phyloP scores from a whole-genome alignment of 306 rosid species.

The Delonix regia region DNA sequence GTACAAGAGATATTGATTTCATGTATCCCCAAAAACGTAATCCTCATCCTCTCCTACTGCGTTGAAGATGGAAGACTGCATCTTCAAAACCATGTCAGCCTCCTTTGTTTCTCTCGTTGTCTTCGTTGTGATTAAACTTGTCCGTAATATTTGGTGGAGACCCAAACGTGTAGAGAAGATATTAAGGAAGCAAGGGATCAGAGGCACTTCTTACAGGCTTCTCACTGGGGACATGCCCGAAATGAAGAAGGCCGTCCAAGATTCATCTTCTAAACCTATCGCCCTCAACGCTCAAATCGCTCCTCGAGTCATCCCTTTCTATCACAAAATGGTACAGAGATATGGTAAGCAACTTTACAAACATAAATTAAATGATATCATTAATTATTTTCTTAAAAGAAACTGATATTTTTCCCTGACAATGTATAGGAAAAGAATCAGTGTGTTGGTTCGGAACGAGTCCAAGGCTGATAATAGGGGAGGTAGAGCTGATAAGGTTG shows the following conservation, averaged over 20 bases:
- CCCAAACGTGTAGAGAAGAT: constrained; percentile 43
- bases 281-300: constrained; percentile 37
- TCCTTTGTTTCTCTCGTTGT: constrained; percentile 19
- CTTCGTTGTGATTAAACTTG: constrained; percentile 24
- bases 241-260: constrained; percentile 22
- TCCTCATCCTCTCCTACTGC: neutral
- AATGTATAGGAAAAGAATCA: constrained; percentile 40
- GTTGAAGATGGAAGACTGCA: constrained; percentile 36
- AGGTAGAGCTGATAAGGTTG: constrained; percentile 40
- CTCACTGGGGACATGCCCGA: constrained; percentile 48
- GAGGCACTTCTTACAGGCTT: constrained; percentile 50
- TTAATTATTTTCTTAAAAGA: neutral
- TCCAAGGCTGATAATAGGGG: constrained; percentile 48
- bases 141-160: constrained; percentile 42
- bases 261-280: constrained; percentile 46
- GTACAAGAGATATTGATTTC: neutral
- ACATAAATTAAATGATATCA: neutral
- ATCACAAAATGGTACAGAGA: constrained; percentile 36
- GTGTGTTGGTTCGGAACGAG: constrained; percentile 44
- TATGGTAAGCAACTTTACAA: constrained; percentile 37
- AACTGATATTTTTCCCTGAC: neutral
- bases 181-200: constrained; percentile 47
- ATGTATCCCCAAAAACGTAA: neutral
- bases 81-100: constrained; percentile 24
- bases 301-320: constrained; percentile 53